Conservation (phyloP, 495 filamentous ascomycete species). For the Lentithecium fluviatile region DNA sequence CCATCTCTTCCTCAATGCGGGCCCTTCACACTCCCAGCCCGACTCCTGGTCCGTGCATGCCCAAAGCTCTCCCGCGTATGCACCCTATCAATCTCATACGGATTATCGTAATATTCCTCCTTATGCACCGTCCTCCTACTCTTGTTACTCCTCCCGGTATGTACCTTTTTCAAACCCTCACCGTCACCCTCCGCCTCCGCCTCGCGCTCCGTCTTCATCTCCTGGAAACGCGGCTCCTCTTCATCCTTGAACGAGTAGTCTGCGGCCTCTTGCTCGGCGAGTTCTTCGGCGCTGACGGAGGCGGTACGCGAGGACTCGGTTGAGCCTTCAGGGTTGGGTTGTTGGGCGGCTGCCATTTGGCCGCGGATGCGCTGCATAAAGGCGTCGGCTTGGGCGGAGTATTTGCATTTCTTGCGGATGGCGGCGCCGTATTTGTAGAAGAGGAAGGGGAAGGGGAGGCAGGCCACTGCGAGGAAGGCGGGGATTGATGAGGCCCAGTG, state of each 20-base stretch:
- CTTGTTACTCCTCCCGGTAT: conserved; percentile 15
- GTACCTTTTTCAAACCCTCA: conserved; percentile 14
- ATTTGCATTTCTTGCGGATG: conserved; percentile 73
- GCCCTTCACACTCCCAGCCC: not conserved
- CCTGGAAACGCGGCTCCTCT: conserved; percentile 34
- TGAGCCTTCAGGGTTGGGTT: not conserved
- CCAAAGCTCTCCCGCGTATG: conserved; percentile 43
- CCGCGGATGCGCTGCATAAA: conserved; percentile 48
- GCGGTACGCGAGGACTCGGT: conserved; percentile 2
- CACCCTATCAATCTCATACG: conserved; percentile 45
- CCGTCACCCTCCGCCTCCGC: not conserved
- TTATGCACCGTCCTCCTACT: conserved; percentile 6
- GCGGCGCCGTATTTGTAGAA: conserved; percentile 71
- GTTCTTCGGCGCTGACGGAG: conserved; percentile 18
- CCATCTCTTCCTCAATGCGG: not conserved
- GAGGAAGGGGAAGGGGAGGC: conserved; percentile 76
- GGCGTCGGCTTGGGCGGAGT: conserved; percentile 63
- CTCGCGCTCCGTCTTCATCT: conserved; percentile 38
- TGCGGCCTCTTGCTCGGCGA: conserved; percentile 38
- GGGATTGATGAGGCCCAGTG: conserved; percentile 77
- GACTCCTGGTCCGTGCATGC: conserved; percentile 4
- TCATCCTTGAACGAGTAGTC: conserved; percentile 40
- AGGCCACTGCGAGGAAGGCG: conserved; percentile 72
- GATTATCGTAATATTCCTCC: conserved; percentile 39
- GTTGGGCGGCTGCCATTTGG: conserved; percentile 16